phyloP scores from a whole-genome alignment of 768 basidiomycete species.

The Mycena olivaceomarginata region DNA sequence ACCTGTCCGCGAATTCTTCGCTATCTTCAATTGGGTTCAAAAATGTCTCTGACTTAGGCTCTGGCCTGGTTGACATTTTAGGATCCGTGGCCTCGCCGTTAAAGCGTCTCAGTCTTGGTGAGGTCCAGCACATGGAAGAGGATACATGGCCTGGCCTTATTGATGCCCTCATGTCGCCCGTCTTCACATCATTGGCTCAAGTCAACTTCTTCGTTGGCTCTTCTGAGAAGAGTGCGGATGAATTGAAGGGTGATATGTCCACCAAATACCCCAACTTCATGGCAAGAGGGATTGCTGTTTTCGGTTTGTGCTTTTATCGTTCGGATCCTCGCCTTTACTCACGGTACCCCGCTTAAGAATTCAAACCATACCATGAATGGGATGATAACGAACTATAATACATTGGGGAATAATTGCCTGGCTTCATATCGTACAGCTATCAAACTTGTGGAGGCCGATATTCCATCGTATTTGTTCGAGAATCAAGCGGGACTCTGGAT shows the following conservation, averaged over 20 bases:
- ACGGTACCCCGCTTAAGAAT: background rate
- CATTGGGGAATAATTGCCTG: background rate
- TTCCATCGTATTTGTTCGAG: constrained; percentile 50
- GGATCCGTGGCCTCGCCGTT: constrained; percentile 31
- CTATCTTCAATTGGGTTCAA: constrained; percentile 27
- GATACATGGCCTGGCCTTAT: constrained; percentile 22
- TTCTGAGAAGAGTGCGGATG: background rate
- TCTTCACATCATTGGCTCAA: constrained; percentile 11
- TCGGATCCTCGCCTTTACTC: background rate
- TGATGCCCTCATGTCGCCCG: constrained; percentile 21
- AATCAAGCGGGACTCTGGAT: constrained; percentile 50
- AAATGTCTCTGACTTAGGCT: constrained; percentile 19
- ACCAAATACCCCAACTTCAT: constrained; percentile 18
- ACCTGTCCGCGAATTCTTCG: constrained; percentile 26
- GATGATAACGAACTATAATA: background rate
- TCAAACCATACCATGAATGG: constrained; percentile 22
- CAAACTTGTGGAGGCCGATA: constrained; percentile 39
- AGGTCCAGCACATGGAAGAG: constrained; percentile 18
- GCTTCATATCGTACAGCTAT: background rate
- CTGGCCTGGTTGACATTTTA: constrained; percentile 18
- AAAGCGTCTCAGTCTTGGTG: constrained; percentile 28
- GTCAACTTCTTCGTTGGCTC: constrained; percentile 19
- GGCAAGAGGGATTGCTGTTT: constrained; percentile 25
- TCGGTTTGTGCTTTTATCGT: constrained; percentile 8
- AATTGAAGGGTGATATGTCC: background rate